These are phyloP conservation scores for Allantophomopsis cytisporea DNA, from an alignment of 2,329 filamentous ascomycete species.

Conservation along the genomic window DNA sequence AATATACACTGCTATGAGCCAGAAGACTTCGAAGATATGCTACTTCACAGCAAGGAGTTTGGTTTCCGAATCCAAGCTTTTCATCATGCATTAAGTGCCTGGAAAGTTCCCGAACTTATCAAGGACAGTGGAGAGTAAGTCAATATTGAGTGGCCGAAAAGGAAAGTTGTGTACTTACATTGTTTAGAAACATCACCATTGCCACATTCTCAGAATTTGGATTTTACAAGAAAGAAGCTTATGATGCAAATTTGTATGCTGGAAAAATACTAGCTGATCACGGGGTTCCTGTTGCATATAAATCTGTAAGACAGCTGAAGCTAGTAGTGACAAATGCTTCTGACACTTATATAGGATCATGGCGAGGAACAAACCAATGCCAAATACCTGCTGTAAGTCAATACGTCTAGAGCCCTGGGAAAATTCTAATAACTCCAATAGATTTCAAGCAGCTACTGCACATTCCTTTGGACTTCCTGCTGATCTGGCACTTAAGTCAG, in stretches of 20 bases:
- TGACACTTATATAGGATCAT: conserved; percentile 18
- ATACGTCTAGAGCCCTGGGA: background rate
- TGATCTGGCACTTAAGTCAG: conserved; percentile 25
- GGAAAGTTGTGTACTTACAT: background rate
- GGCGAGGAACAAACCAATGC: conserved; percentile 19
- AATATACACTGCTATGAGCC: conserved; percentile 31
- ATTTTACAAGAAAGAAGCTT: conserved; percentile 28
- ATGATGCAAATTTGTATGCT: conserved; percentile 24
- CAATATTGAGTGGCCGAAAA: background rate
- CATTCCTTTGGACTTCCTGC: conserved; percentile 27
- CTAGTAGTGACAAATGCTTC: background rate
- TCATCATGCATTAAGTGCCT: conserved; percentile 25
- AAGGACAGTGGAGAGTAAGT: conserved; percentile 23
- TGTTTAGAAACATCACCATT: conserved; percentile 23
- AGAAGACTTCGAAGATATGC: conserved; percentile 28
- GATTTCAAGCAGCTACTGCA: conserved; percentile 24
- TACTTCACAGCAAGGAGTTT: conserved; percentile 27
- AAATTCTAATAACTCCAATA: conserved; percentile 4
- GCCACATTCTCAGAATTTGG: conserved; percentile 27
- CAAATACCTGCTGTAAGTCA: conserved; percentile 24
- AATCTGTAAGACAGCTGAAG: conserved; percentile 17
- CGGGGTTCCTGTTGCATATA: conserved; percentile 27
- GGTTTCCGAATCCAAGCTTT: conserved; percentile 25
- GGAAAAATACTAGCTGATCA: conserved; percentile 24
- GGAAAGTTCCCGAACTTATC: conserved; percentile 25